Base-by-base conservation (phyloP, 163 green algal genomes). In the Picocystis sp. region DNA sequence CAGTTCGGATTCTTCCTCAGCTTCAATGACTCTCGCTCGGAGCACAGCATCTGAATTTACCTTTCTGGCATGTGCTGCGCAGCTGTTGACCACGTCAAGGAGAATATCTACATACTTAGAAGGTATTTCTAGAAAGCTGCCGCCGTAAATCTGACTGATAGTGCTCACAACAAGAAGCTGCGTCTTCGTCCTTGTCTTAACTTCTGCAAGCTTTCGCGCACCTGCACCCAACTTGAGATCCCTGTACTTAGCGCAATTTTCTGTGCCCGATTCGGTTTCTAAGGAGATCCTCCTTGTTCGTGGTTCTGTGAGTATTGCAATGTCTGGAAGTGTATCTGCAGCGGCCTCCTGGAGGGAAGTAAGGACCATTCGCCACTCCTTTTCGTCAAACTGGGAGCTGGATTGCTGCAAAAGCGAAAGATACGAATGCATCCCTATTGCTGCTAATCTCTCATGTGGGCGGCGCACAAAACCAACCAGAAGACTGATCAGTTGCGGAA, bases 111-210 rank as follows among this genome's bases (percentile, higher is more conserved):
- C 53, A 47, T 2, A 65, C 22, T 3, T 25, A 14, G 22, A 34
- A 25, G 34, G 33, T 8, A 17, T 45, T 23, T 17, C 11, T 21
- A 47, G 25, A 24, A 42, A 38, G 29, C 44, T 35, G 33, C 11
- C n/a, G 15, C 19, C 14, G 2, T 21, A 48, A 24, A n/a, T 29
- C 22, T 21, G 10, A 11, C 11, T 57, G 19, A 21, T 22, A n/a
- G 45, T 47, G 41, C 21, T 41, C 62, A 87, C 83, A 51, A 90
- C 67, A 57, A 95, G 73, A 53, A 92, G 70, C 69, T 94, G 83
- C 29, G 89, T 72, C 24, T 67, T 57, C 1, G 75, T 76, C 22
- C 78, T 74, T 24, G 63, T 75, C 2, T 78, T 53, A 45, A 87
- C 78, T 63, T 86, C 74, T 9, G 69, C 63, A 56, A 87, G 75